Base-by-base conservation (phyloP, 2,329 filamentous ascomycete genomes). In the Tolypocladium amazonense region DNA sequence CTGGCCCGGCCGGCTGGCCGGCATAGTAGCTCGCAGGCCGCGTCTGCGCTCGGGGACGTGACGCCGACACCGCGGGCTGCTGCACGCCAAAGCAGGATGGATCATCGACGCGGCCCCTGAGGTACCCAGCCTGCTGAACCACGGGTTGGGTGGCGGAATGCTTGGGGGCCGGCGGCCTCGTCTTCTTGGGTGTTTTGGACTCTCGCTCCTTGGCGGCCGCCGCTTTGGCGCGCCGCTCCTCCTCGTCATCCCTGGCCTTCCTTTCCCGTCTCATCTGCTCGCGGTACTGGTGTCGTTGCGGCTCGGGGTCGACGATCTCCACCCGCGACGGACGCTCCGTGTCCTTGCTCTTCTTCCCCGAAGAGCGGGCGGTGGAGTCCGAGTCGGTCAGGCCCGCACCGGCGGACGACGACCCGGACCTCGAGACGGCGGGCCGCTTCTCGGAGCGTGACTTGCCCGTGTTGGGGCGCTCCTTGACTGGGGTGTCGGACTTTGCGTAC, bases 391-490 rank as follows among this genome's bases (percentile, higher is more conserved):
- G 63, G 39, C 62, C 69, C 58, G 71, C 66, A 54, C 64, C 62
- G 15, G 68, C 57, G 66, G 75, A 73, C 45, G 75, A 72, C 18
- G 76, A 73, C 50, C 73, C 72, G 54, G 71, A 69, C 61, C 72
- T 75, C 57, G 70, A 59, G 70, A 63, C 70, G 27, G 67, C 59
- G 20, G 67, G 63, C 43, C 68, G 67, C 62, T 67, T 69, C 50
- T 78, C 75, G 59, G 67, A 76, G 62, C 79, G 76, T 52, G 77
- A 73, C 67, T 76, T 80, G 63, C 80, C 70, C 25, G 77, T 82
- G 68, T 83, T 84, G 66, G 81, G 76, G 38, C 75, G 75, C 65
- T 82, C 76, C 63, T 79, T 81, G 57, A 66, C 69, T 12, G 78
- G 77, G 63, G 73, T 76, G 58, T 75, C 71, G 37, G 79, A 81